A percentile compares a stretch with the other conserved stretches of the same genome.
These are phyloP conservation scores for Fusarium continuum DNA, from an alignment of 2,329 filamentous ascomycete species.

Conservation along the genomic window DNA sequence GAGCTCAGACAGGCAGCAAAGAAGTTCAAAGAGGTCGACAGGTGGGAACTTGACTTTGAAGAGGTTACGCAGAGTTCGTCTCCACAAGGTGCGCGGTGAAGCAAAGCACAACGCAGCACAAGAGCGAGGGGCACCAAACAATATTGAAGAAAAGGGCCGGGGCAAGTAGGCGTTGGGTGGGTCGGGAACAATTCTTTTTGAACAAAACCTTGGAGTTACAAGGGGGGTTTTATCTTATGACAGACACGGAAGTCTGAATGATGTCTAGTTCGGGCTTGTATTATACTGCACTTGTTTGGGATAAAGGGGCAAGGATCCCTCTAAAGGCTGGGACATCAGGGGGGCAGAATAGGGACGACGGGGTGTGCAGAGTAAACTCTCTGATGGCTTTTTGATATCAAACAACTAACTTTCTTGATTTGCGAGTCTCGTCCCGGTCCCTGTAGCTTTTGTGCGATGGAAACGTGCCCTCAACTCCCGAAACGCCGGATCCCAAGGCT, in stretches of 20 bases:
- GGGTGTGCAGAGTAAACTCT: constrained; percentile 7
- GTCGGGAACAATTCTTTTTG: constrained; percentile 6
- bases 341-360: background rate
- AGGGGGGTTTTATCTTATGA: constrained; percentile 20
- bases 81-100: constrained; percentile 59
- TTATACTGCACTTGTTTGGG: constrained; percentile 14
- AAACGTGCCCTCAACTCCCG: constrained; percentile 18
- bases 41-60: constrained; percentile 74
- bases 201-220: constrained; percentile 28
- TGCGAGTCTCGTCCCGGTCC: constrained; percentile 6
- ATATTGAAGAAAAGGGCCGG: background rate
- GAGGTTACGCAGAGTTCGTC: constrained; percentile 67
- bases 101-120: background rate
- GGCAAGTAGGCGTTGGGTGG: constrained; percentile 24
- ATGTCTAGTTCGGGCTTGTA: constrained; percentile 32
- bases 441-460: constrained; percentile 2
- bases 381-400: constrained; percentile 32
- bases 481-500: constrained; percentile 22
- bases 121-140: background rate
- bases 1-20: constrained; percentile 67
- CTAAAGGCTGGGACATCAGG: background rate
- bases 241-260: constrained; percentile 34
- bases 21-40: constrained; percentile 75
- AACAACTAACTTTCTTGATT: constrained; percentile 26
- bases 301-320: background rate